Evolutionary conservation across 495 filamentous ascomycete species (phyloP), one percentile per base, ranked within the genome.

Genomic region (Penicillium atrosanguineum): DNA sequence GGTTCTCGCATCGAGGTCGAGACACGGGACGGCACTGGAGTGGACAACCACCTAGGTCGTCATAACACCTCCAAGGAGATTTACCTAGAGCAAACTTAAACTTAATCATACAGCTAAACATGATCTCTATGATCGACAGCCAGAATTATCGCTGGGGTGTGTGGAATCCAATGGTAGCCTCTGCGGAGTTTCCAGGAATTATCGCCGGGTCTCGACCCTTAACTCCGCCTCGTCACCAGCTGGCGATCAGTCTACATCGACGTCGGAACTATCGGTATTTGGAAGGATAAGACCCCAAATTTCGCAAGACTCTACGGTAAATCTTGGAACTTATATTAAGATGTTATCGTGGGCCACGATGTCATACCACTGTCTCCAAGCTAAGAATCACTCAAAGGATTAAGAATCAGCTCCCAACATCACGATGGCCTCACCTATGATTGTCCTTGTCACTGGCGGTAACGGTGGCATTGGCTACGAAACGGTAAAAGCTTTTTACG

Each of bases 381-480:
- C 31, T 34, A 14, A 29, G 12, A 19, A 15, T 18, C n/a, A 16
- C 16, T 6, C 5, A 16, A 19, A 7, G 28, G 6, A 29, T 21
- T 26, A 38, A 8, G 39, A 46, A 34, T 4, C 31, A 34, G 1
- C 31, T 14, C 9, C 1, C 9, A 14, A 39, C 6, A 34, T 25
- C 3, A 47, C 25, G n/a, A 55, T 59, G 56, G 23, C 55, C 12
- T 44, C 50, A 6, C 31, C 26, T 11, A 54, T 54, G 37, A 46
- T 53, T 23, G 23, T 58, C 6, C 7, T 50, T 18, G 9, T 59
- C 11, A 59, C 56, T 2, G 58, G 58, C 15, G 58, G 49, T 15
- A 60, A 60, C 28, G 26, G 53, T 39, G 57, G 57, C 1, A 34
- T 60, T 21, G 57, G 57, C 23, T 52, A 56, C 31, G 57, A 60